phyloP scores from a whole-genome alignment of 345 rosid genomes.

The thale cress (Arabidopsis thaliana) region TAIR10.1 NC_003076.8:22081001-22081500 shows the following conservation, averaged over 20 bases:
- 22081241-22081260: conserved; percentile 24
- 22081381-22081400: too few relatives aligned
- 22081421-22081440: too few relatives aligned
- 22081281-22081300: conserved; percentile 7
- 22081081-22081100: conserved; percentile 27
- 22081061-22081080: conserved; percentile 6
- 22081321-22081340: not conserved
- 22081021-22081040: conserved; percentile 5
- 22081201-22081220: conserved; percentile 6
- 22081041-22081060: conserved; percentile 11
- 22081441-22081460: too few relatives aligned
- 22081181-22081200: conserved; percentile 11
- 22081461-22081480: too few relatives aligned
- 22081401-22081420: too few relatives aligned
- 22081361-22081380: not conserved
- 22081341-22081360: not conserved
- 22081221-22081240: not conserved
- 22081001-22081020: conserved; percentile 20
- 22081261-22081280: conserved; percentile 31
- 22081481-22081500: too few relatives aligned
- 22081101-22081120: conserved; percentile 32
- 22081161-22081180: not conserved
- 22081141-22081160: conserved; percentile 20
- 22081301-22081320: not conserved
- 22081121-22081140: conserved; percentile 37